Evolutionary conservation across 495 filamentous ascomycete species (phyloP), one percentile per base, ranked within the genome.

Genomic region (Bacidia rubella): DNA sequence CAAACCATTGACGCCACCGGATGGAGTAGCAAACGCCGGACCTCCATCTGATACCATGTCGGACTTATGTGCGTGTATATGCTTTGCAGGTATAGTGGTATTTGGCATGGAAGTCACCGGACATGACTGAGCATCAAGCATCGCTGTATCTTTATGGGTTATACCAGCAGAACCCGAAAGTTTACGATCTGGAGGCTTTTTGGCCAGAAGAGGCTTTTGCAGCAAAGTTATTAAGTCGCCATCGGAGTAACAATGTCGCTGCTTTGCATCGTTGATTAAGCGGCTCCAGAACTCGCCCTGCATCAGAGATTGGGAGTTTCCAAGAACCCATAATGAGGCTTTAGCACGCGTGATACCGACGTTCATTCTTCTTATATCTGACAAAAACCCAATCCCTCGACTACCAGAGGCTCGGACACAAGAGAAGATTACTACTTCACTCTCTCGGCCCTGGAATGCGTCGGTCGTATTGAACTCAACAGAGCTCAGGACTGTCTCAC

Each of bases 381-480:
- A 81, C 74, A 98, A 81, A 78, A 98, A 98, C 74, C 92, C 92
- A 62, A 98, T 95, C 60, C 93, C 87, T 25, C 88, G 87, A 25
- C 80, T 85, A 11, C 79, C 71, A 15, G 86, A 90, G 27, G 92
- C 89, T 67, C 92, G 80, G 27, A 98, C 92, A 65, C 92, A 98
- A 47, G 93, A 97, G 70, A 98, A 98, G 53, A 98, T 96, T 62
- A 98, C 96, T 55, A 98, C 81, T 65, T 98, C 92, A 62, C 86
- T 88, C 68, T 98, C 92, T 46, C 92, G 80, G 57, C 92, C 92
- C 62, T 98, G 92, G 67, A 95, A 98, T 15, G 92, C 92, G 67
- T 98, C 92, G 1, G 93, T 96, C 2, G 92, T 98, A 62, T 98
- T 98, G 73, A 97, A 97, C 54, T 98, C 92, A 47, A 98, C 79